Base-by-base conservation (phyloP, 176 grass and related monocot genomes). In the Hordeum marinum region DNA sequence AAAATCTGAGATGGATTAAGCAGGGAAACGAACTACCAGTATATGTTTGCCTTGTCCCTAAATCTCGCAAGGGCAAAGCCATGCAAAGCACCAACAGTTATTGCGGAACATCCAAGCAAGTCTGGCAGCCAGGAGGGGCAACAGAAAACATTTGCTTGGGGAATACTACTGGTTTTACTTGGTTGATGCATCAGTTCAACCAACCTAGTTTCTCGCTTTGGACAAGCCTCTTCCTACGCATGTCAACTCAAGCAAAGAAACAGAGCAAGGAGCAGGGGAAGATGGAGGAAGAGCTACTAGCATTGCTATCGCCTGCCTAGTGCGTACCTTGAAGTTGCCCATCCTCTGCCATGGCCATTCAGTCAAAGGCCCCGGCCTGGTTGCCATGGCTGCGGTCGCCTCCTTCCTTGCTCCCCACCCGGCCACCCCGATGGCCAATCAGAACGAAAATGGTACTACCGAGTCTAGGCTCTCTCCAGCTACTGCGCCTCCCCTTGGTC, bases 261-360 rank as follows among this genome's bases (percentile, higher is more conserved):
- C 43, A 31, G 23, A 75, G 72, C 11, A 31, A 46, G 32, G 23
- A 29, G 5, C n/a, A 46, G 3, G 11, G 59, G 9, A 2, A 11
- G 18, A 25, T 5, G 15, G 37, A 42, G 17, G 36, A 85, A 6
- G 27, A 27, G 14, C 37, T 52, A 67, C 36, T 54, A 67, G 7
- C 36, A 43, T 46, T 4, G 9, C 14, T 25, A 23, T 3, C 27
- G 34, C 71, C 48, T 52, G 15, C 48, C 15, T 48, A 6, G 70
- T 17, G 40, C 32, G 63, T 77, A 98, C 95, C 95, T 98, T 98
- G 89, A 98, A 98, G 79, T 82, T 91, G 36, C 95, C 95, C 10
- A 94, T 89, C 76, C 87, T 82, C 0, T 90, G 71, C 95, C 95
- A 98, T 80, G 95, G 95, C 95, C 95, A 98, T 68, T 93, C 92